A percentile compares a stretch with the other conserved stretches of the same genome.
phyloP scores from a whole-genome alignment of 177 flowering plant species.

The Vitis hybrid region DNA sequence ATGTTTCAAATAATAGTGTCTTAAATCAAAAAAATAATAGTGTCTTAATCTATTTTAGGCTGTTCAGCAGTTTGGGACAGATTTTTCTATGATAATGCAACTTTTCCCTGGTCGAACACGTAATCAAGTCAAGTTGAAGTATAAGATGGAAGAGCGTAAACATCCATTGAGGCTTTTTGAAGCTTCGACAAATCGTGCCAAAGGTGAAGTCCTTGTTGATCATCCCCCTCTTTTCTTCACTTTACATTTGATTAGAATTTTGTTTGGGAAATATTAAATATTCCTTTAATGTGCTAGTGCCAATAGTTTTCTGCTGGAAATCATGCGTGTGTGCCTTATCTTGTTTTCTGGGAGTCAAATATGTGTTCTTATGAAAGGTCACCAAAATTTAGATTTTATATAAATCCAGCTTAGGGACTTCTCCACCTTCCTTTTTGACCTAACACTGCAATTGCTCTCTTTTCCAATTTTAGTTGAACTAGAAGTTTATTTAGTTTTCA shows the following conservation, averaged over 20 bases:
- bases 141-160: slow-evolving; percentile 76
- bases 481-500: too few relatives aligned
- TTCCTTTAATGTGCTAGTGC: neutral
- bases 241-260: neutral
- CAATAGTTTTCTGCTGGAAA: neutral
- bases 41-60: slow-evolving; percentile 37
- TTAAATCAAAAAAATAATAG: neutral
- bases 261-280: too few relatives aligned
- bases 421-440: too few relatives aligned
- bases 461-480: too few relatives aligned
- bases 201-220: slow-evolving; percentile 36
- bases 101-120: slow-evolving; percentile 82
- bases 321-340: too few relatives aligned
- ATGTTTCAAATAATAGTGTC: neutral
- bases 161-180: slow-evolving; percentile 66
- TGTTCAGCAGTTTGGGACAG: slow-evolving; percentile 78
- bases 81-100: slow-evolving; percentile 76
- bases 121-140: slow-evolving; percentile 66
- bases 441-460: too few relatives aligned
- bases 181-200: slow-evolving; percentile 61
- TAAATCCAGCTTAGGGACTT: too few relatives aligned
- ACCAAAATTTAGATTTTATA: neutral
- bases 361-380: neutral
- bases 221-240: neutral
- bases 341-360: neutral